A percentile compares a stretch with the other conserved stretches of the same genome.
Evolutionary conservation across 163 green algal species (phyloP).

Genomic region (Scenedesmus sp.): DNA sequence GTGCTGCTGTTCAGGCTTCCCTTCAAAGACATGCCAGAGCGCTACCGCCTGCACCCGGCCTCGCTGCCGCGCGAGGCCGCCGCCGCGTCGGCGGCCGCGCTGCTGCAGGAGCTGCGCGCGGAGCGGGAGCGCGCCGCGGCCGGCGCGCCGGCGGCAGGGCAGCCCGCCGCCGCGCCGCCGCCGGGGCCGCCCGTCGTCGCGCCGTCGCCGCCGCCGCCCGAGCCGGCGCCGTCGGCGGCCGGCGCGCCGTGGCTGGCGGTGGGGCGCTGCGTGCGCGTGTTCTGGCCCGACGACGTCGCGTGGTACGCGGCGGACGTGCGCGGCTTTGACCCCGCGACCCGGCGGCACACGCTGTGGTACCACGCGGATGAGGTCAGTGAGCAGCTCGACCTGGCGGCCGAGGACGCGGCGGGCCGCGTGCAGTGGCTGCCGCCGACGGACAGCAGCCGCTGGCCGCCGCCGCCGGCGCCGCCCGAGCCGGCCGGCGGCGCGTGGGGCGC

Average conservation of each 20-base stretch:
- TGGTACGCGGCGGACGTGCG: slow-evolving; percentile 75
- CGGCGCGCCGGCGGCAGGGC: slow-evolving; percentile 6
- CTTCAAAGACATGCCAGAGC: slow-evolving; percentile 10
- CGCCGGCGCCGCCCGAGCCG: slow-evolving; percentile 8
- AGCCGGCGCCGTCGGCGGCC: not conserved
- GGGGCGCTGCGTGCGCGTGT: slow-evolving; percentile 43
- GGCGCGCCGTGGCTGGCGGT: slow-evolving; percentile 14
- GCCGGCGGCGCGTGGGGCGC: not conserved
- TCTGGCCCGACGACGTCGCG: slow-evolving; percentile 50
- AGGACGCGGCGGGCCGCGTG: slow-evolving; percentile 62
- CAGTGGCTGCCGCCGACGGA: slow-evolving; percentile 64
- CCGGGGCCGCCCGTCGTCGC: no score
- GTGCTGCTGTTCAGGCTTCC: slow-evolving; percentile 12
- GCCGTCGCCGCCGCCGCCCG: not conserved
- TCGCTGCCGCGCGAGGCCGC: not conserved
- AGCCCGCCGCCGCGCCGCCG: not conserved
- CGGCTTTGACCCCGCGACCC: slow-evolving; percentile 48
- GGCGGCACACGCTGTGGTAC: slow-evolving; percentile 72
- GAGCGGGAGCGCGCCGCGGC: not conserved
- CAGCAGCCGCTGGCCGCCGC: slow-evolving; percentile 49
- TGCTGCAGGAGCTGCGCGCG: slow-evolving; percentile 17
- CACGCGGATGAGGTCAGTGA: slow-evolving; percentile 70
- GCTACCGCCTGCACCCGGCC: slow-evolving; percentile 21
- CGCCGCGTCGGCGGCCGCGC: slow-evolving; percentile 22
- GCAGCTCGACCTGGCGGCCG: slow-evolving; percentile 67